phyloP scores from a whole-genome alignment of 192 early-diverging fungal genomes.

The Mortierella alpina region DNA sequence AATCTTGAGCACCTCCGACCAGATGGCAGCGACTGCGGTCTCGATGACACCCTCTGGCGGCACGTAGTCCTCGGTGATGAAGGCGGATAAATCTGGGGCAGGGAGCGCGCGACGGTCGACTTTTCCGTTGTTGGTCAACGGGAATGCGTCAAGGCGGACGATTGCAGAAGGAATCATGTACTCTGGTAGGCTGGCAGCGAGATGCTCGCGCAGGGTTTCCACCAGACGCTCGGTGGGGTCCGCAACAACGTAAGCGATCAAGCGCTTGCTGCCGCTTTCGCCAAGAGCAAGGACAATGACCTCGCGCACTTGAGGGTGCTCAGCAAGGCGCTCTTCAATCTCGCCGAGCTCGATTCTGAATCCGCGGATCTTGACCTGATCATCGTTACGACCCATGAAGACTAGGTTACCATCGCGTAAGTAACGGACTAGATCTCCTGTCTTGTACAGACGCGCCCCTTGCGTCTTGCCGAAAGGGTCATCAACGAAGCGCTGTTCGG shows the following conservation, averaged over 20 bases:
- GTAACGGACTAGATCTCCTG: conserved; percentile 40
- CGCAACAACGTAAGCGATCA: conserved; percentile 67
- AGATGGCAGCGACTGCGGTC: conserved; percentile 4
- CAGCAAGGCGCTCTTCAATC: conserved; percentile 28
- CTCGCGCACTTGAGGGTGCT: conserved; percentile 17
- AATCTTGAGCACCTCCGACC: neutral
- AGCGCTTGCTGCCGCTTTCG: conserved; percentile 62
- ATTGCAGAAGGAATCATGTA: conserved; percentile 70
- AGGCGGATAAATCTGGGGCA: conserved; percentile 6
- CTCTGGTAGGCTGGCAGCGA: conserved; percentile 67
- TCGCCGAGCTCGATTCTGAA: conserved; percentile 54
- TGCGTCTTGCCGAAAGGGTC: conserved; percentile 39
- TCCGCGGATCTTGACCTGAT: conserved; percentile 54
- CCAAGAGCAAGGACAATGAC: conserved; percentile 35
- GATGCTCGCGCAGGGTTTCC: conserved; percentile 56
- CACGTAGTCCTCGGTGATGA: neutral
- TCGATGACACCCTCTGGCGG: conserved; percentile 9
- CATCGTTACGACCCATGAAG: conserved; percentile 46
- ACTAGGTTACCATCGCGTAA: conserved; percentile 39
- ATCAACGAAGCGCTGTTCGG: conserved; percentile 38
- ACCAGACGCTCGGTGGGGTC: conserved; percentile 23
- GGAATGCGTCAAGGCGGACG: conserved; percentile 22
- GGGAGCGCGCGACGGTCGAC: conserved; percentile 47
- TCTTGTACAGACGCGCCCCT: conserved; percentile 25
- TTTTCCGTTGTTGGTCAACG: conserved; percentile 34